Evolutionary conservation across 2,329 filamentous ascomycete genomes (phyloP), one percentile per base, ranked within the genome.

Genomic region (Penicillium italicum): DNA sequence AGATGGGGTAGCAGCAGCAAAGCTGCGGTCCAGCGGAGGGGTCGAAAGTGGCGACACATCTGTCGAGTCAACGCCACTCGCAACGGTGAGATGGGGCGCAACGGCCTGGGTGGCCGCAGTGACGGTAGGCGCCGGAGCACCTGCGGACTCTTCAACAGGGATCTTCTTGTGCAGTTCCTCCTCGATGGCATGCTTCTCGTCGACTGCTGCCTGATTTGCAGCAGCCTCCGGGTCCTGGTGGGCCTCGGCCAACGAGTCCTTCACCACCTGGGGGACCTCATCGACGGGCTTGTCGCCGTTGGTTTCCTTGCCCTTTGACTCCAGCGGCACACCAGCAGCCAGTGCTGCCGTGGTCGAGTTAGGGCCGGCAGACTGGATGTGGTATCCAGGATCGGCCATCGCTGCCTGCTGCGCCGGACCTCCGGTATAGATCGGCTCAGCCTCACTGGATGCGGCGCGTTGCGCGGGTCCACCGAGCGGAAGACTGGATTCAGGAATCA

Each of bases 401-500:
- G 62, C 61, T 36, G 63, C 63, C 57, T 65, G 63, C 41, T 62
- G 61, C 14, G 61, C 61, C 18, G 60, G 62, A 24, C 58, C 62
- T 45, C 62, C 62, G 7, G 33, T 33, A 14, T 55, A 47, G 12
- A 24, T 33, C 12, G 48, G 46, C 16, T 56, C 49, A 11, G 55
- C 38, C 11, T 59, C 60, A 33, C 18, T 50, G 5, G 46, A 14
- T 10, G 61, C 60, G 46, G 76, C 66, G 51, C 71, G 72, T 46
- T 67, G 63, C 20, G 69, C 65, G 3, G 67, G 69, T 37, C 68
- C 68, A 40, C 80, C 82, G 72, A 91, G 87, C 12, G 89, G 88
- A 60, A 94, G 80, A 72, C 88, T 90, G 8, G 90, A 93, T 76
- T 95, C 90, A 18, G 91, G 90, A 61, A 94, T 91, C 71, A 89